Base-by-base conservation (phyloP, 2,329 filamentous ascomycete genomes). In the Aspergillus japonicus region DNA sequence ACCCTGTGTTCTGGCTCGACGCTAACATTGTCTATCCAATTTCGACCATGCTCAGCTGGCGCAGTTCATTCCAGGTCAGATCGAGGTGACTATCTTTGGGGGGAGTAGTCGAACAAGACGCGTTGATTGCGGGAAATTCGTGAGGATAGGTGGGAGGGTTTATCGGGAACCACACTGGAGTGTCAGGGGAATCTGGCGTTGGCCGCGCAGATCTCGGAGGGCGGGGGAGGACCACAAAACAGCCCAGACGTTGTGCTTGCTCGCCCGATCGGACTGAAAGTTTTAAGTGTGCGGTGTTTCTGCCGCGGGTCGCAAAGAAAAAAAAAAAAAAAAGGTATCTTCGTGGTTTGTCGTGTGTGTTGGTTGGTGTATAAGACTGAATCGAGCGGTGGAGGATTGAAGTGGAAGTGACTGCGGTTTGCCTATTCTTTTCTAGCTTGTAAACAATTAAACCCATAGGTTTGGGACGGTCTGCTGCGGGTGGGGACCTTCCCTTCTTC, bases 11-110 rank as follows among this genome's bases (percentile, higher is more conserved):
- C 61, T 75, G 72, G 66, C 68, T 77, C 64, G 72, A 67, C 53
- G 68, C 74, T 57, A 75, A 74, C 71, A 76, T 73, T 61, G 67
- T 74, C 66, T 73, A 70, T 68, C 73, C 70, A 67, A 72, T 66
- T 69, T 68, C 71, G 62, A 75, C 73, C 71, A 73, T 73, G 57
- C 64, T 71, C 64, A 71, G 57, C 59, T 57, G 62, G 64, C 67
- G 71, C 69, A 66, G 66, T 75, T 66, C 74, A 77, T 77, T 66
- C 69, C 69, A 73, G 64, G 11, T n/a, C 47, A 16, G 52, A 39
- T 19, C 31, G 42, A 39, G 52, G 26, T 50, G 50, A 24, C 54
- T 24, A 56, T 19, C 7, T 29, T 50, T 19, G 35, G 35, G 49
- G 54, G 57, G 53, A 44, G 39, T 4, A 19, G 39, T 44, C 53